Evolutionary conservation across 345 rosid genomes (phyloP).

Genomic region (Ceriops decandra): DNA sequence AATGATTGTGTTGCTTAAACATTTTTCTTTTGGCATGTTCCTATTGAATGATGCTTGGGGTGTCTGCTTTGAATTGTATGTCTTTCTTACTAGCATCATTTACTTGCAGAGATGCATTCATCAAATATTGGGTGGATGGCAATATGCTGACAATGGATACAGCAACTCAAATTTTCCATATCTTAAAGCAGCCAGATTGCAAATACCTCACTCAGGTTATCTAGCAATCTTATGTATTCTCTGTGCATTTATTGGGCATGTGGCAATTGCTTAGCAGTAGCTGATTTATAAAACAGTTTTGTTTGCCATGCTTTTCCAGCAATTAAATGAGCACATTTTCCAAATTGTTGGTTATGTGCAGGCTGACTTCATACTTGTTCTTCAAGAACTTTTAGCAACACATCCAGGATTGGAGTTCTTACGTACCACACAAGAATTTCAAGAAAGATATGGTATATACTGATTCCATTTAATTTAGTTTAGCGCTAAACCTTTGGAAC

Average conservation of each 20-base stretch:
- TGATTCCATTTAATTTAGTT: neutral
- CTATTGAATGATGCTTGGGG: constrained; percentile 1
- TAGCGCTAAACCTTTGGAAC: neutral
- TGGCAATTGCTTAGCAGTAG: constrained; percentile 8
- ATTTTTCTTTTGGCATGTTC: neutral
- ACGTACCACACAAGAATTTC: constrained; percentile 69
- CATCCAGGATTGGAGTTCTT: constrained; percentile 89
- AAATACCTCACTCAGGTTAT: constrained; percentile 77
- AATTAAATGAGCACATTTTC: neutral
- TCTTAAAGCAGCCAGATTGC: constrained; percentile 65
- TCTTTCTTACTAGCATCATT: constrained; percentile 7
- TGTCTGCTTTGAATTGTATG: neutral
- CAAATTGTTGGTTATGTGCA: constrained; percentile 26
- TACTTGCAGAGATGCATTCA: constrained; percentile 60
- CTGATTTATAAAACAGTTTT: neutral
- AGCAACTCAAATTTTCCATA: constrained; percentile 56
- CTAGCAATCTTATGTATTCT: constrained; percentile 4
- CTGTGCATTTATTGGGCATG: neutral
- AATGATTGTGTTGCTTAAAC: too few relatives aligned
- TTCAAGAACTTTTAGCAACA: constrained; percentile 68
- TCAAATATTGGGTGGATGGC: constrained; percentile 66
- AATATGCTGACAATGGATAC: constrained; percentile 67
- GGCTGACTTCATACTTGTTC: constrained; percentile 78
- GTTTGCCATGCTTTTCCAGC: neutral
- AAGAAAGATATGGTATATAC: constrained; percentile 82